phyloP scores from a whole-genome alignment of 257 asterid genomes.

The Solanum bulbocastanum region DNA sequence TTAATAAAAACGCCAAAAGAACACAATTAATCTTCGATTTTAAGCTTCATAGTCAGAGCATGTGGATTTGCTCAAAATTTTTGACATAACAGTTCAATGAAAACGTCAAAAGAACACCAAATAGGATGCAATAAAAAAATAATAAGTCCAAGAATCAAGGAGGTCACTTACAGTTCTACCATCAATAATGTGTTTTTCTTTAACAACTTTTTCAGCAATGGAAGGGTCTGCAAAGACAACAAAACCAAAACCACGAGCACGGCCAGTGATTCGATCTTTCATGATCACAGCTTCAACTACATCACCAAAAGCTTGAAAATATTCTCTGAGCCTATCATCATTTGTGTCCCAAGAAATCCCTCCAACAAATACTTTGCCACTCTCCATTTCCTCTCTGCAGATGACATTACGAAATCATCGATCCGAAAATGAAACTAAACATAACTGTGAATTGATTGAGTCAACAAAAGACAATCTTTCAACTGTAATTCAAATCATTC shows the following conservation, averaged over 20 bases:
- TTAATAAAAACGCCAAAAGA: background rate
- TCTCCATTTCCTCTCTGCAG: slow-evolving; percentile 38
- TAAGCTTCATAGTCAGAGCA: background rate
- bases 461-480: background rate
- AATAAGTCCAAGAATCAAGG: too few relatives aligned
- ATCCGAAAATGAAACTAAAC: background rate
- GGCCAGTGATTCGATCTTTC: slow-evolving; percentile 63
- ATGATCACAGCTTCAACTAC: slow-evolving; percentile 60
- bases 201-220: slow-evolving; percentile 52
- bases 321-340: slow-evolving; percentile 51
- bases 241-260: slow-evolving; percentile 75
- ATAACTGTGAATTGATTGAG: background rate
- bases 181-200: slow-evolving; percentile 49
- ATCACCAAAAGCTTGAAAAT: slow-evolving; percentile 51
- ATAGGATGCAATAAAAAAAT: background rate
- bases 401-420: slow-evolving; percentile 14
- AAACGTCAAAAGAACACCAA: background rate
- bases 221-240: slow-evolving; percentile 49
- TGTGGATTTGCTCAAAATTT: background rate
- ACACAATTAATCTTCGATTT: background rate
- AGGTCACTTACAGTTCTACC: slow-evolving; percentile 54
- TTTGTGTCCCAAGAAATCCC: slow-evolving; percentile 77
- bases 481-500: slow-evolving; percentile 3
- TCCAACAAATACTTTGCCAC: slow-evolving; percentile 56
- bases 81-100: background rate